These are phyloP conservation scores for Rhodotorula sp. DNA, from an alignment of 1,284 basidiomycete species.

Conservation along the genomic window DNA sequence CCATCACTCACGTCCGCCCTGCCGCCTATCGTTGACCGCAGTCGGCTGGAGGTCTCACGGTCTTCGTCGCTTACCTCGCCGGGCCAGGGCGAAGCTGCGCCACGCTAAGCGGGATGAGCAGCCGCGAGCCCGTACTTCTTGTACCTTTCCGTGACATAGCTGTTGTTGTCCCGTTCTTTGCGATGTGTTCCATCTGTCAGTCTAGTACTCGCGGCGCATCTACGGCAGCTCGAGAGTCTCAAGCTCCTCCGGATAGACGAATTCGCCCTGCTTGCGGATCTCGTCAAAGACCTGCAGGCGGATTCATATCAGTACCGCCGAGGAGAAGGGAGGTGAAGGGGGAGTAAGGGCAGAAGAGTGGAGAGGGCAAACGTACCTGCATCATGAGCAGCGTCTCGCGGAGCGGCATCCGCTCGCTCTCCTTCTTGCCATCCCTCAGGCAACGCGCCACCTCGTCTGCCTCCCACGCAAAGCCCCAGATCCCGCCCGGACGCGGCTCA, in stretches of 20 bases:
- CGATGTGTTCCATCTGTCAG: background rate
- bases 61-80: background rate
- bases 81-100: no score
- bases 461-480: conserved; percentile 51
- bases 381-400: conserved; percentile 51
- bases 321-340: background rate
- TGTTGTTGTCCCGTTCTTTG: background rate
- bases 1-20: background rate
- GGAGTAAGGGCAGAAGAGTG: background rate
- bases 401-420: conserved; percentile 49
- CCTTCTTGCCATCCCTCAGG: conserved; percentile 48
- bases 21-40: background rate
- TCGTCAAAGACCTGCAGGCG: conserved; percentile 50
- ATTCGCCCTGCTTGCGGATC: conserved; percentile 50
- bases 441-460: conserved; percentile 54
- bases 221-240: conserved; percentile 45
- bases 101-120: no score
- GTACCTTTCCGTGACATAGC: background rate
- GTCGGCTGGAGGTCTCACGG: background rate
- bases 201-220: no score
- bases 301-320: background rate
- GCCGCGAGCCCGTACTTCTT: no score
- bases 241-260: conserved; percentile 50
- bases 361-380: conserved; percentile 43
- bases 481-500: conserved; percentile 21